Evolutionary conservation across 768 basidiomycete species (phyloP).

Genomic region (Phaeotremella skinneri): DNA sequence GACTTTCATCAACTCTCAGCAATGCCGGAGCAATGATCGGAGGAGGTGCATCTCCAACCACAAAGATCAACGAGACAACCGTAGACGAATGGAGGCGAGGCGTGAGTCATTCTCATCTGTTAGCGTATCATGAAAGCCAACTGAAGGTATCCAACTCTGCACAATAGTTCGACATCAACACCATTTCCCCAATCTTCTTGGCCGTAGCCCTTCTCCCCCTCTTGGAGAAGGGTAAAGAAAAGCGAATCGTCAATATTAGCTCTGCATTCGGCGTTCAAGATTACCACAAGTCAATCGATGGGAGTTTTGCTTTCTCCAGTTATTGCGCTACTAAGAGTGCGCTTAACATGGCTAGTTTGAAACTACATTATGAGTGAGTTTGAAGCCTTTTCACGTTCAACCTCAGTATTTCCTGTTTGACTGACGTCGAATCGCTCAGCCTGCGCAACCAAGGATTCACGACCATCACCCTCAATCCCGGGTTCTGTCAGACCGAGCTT

Average conservation of each 20-base stretch:
- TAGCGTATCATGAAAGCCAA: too few relatives aligned
- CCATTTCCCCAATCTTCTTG: slow-evolving; percentile 15
- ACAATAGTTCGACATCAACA: slow-evolving; percentile 11
- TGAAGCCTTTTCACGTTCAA: too few relatives aligned
- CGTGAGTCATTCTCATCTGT: background rate
- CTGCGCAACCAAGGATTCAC: background rate
- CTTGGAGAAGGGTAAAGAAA: slow-evolving; percentile 7
- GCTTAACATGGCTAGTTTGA: background rate
- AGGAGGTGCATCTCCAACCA: background rate
- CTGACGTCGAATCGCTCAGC: too few relatives aligned
- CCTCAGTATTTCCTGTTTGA: too few relatives aligned
- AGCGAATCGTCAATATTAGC: slow-evolving; percentile 10
- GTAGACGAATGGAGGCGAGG: background rate
- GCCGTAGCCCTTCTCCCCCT: slow-evolving; percentile 13
- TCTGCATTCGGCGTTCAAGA: slow-evolving; percentile 4
- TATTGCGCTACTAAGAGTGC: background rate
- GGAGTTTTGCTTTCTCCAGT: background rate
- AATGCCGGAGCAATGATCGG: slow-evolving; percentile 2
- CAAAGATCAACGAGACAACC: background rate
- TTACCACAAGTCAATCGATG: slow-evolving; percentile 7
- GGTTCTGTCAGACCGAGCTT: background rate
- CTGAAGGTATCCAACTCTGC: too few relatives aligned
- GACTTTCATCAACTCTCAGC: too few relatives aligned
- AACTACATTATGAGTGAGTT: slow-evolving; percentile 1
- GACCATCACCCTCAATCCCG: background rate